Evolutionary conservation across 1,284 basidiomycete genomes (phyloP).

Genomic region (Mrakiaceae sp.): DNA sequence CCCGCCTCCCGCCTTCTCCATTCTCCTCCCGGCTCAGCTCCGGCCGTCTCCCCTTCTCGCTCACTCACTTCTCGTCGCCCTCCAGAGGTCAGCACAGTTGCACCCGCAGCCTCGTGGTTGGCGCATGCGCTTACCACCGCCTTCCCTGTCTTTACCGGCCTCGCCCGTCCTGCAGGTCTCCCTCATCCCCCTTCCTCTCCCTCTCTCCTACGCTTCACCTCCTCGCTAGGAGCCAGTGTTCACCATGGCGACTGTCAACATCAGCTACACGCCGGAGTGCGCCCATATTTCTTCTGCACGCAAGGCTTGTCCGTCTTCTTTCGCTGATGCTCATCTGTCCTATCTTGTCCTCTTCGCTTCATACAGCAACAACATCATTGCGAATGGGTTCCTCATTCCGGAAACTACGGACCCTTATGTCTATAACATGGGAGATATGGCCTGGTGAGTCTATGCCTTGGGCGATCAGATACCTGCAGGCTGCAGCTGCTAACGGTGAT

Average conservation of each 20-base stretch:
- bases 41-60: too few relatives aligned
- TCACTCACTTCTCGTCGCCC: too few relatives aligned
- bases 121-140: too few relatives aligned
- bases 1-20: too few relatives aligned
- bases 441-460: slow-evolving; percentile 4
- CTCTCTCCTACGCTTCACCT: too few relatives aligned
- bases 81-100: too few relatives aligned
- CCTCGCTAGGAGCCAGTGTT: too few relatives aligned
- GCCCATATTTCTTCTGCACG: background rate
- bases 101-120: too few relatives aligned
- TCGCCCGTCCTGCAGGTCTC: too few relatives aligned
- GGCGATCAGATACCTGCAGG: background rate
- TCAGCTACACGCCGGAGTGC: background rate
- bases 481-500: background rate
- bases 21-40: too few relatives aligned
- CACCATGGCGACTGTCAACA: slow-evolving; percentile 2
- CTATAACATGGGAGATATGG: slow-evolving; percentile 16
- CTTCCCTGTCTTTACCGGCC: too few relatives aligned
- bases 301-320: background rate
- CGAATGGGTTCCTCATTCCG: background rate
- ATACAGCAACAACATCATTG: background rate
- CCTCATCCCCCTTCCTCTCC: too few relatives aligned
- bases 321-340: background rate
- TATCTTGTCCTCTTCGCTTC: background rate
- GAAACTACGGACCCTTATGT: background rate